These are phyloP conservation scores for Fomitopsis pulvina DNA, from an alignment of 768 basidiomycete species.

Conservation along the genomic window DNA sequence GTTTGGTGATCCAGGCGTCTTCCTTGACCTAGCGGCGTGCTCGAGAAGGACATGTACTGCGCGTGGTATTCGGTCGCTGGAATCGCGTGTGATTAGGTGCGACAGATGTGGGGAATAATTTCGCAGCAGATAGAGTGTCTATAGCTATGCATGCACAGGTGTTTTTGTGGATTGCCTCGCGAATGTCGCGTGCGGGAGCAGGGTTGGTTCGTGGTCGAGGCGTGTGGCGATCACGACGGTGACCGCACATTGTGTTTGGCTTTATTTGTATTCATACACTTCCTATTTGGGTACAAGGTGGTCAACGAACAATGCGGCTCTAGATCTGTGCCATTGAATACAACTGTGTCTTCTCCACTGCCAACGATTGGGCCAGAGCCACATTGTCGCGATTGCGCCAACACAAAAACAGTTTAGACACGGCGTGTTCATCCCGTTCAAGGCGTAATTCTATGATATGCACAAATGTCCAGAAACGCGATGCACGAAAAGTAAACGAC, in stretches of 20 bases:
- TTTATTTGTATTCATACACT: neutral
- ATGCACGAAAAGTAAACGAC: no score
- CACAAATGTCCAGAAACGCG: no score
- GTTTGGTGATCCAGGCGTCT: conserved; percentile 79
- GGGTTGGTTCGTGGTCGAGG: neutral
- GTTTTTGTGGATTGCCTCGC: neutral
- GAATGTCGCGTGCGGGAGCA: neutral
- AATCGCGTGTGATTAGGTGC: neutral
- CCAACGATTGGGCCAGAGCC: no score
- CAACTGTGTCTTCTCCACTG: no score
- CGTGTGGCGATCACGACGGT: neutral
- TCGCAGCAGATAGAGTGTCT: neutral
- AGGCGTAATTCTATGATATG: no score
- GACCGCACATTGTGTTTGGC: neutral
- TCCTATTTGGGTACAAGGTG: neutral
- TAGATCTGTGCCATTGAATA: no score
- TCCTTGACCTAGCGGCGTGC: conserved; percentile 78
- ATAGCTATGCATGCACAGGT: neutral
- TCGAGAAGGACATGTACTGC: conserved; percentile 76
- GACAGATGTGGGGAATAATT: neutral
- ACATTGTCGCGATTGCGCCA: no score
- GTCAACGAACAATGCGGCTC: no score
- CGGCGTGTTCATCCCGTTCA: no score
- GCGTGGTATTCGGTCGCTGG: conserved; percentile 3
- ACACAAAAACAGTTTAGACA: no score